These are phyloP conservation scores for Boletales sp. DNA, from an alignment of 768 basidiomycete genomes.

Conservation along the genomic window DNA sequence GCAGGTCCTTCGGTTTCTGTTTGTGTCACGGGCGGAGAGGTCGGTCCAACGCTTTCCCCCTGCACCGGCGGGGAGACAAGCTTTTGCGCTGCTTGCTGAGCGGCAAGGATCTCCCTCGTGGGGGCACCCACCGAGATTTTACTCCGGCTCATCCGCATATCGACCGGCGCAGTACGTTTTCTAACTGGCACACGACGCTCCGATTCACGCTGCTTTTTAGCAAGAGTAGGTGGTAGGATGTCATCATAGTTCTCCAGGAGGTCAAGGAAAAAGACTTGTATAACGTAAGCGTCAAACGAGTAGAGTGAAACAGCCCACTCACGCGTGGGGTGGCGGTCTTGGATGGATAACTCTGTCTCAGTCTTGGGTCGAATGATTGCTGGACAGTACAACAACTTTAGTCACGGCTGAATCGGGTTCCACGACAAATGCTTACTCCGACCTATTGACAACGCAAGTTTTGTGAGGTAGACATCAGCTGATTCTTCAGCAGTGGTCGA, in stretches of 20 bases:
- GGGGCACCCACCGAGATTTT: constrained; percentile 71
- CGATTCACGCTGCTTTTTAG: constrained; percentile 82
- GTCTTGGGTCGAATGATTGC: constrained; percentile 78
- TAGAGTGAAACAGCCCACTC: constrained; percentile 22
- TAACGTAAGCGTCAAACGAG: neutral
- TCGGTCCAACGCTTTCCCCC: constrained; percentile 6
- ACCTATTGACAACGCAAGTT: constrained; percentile 84
- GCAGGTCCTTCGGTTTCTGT: constrained; percentile 17
- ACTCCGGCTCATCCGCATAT: constrained; percentile 83
- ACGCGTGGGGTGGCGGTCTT: constrained; percentile 86
- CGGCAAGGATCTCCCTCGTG: constrained; percentile 64
- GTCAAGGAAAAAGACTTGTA: constrained; percentile 77
- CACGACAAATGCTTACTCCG: constrained; percentile 54
- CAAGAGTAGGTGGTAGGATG: constrained; percentile 77
- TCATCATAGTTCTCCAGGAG: constrained; percentile 71
- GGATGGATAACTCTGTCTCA: constrained; percentile 83
- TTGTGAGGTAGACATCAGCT: constrained; percentile 78
- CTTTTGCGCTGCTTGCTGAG: constrained; percentile 62
- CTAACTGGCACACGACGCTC: constrained; percentile 80
- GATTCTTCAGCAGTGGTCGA: constrained; percentile 67
- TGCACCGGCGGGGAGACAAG: constrained; percentile 36
- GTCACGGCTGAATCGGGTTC: neutral
- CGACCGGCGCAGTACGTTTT: constrained; percentile 83
- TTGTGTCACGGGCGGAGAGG: constrained; percentile 7
- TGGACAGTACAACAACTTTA: constrained; percentile 26